Evolutionary conservation across 179 eudicot genomes (phyloP), one percentile per base, ranked within the genome.

Genomic region (Beta macrorhiza): DNA sequence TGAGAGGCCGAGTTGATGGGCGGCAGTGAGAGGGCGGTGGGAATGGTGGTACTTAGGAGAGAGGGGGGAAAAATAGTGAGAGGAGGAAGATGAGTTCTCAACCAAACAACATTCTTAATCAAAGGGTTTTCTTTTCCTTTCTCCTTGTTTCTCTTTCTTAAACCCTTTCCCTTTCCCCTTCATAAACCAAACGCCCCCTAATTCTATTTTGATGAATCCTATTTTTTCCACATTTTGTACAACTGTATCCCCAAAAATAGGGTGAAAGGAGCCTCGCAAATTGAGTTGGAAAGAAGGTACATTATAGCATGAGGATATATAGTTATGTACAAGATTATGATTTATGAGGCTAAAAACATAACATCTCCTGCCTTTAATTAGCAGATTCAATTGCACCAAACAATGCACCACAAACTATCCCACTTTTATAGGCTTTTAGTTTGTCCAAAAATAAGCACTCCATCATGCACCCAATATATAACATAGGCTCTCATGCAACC

Each of bases 391-490:
- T 19, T 62, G 75, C 68, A 67, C 12, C 2, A 78, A 81, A 51
- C 4, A 62, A 5, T 72, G 14, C 42, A 82, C 81, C 84, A 53
- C 62, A 62, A 82, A 72, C 7, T 75, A 63, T 14, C 15, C 72
- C 84, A 71, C 47, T 71, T 25, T 72, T 53, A 63, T 19, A 78
- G 78, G 78, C 20, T 58, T 51, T 51, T 61, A 16, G 7, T 49
- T 61, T 63, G 64, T 55, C 82, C 69, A 72, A 80, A 72, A 71
- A 56, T 72, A 80, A 62, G 7, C 22, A 49, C 15, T 42, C 8
- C 17, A 53, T 9, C 44, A 62, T 42, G 49, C 19, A 3, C 52
- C 29, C 2, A 7, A 58, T 76, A 56, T 75, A 74, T 56, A 76
- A 76, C 53, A 37, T 53, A 58, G 29, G 75, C 44, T 42, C 75